Base-by-base conservation (phyloP, 2,329 filamentous ascomycete species). In the Waltergamsia citrina region DNA sequence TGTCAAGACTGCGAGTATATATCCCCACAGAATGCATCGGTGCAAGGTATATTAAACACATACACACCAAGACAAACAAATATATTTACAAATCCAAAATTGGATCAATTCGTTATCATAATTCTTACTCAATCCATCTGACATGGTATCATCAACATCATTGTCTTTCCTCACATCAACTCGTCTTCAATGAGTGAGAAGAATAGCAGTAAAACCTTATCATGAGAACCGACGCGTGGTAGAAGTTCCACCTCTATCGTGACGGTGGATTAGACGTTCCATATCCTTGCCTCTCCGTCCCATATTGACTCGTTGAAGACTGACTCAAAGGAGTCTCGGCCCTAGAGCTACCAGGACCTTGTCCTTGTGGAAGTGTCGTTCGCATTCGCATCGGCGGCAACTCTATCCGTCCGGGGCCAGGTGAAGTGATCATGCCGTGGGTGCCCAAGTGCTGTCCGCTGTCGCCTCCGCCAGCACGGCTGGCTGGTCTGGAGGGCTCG, bases 351-450 rank as follows among this genome's bases (percentile, higher is more conserved):
- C 29, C 29, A 6, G 19, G 19, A 12, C 33, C 32, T 10, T 23
- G 32, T 6, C 32, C 33, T 34, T 32, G 25, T 4, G 22, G 22
- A 3, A 32, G n/a, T 11, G 22, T 26, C 29, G 24, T 32, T 23
- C 29, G 23, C 27, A 34, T 29, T 26, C 32, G 35, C 17, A 39
- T 39, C n/a, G 37, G 37, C 11, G 37, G 33, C 6, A 39, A 25
- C 26, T 39, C 37, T 18, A 36, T 32, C 14, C 33, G 16, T 9
- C 23, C 33, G 12, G n/a, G n/a, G n/a, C 26, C 27, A 15, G 29
- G 29, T 5, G 19, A 22, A 6, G 29, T 18, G 15, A 32, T 10
- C 8, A 32, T 20, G 6, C 17, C 19, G 15, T 22, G 14, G n/a
- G 19, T 15, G n/a, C n/a, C n/a, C 14, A 14, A 11, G 14, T 12